Evolutionary conservation across 2,329 filamentous ascomycete genomes (phyloP), one percentile per base, ranked within the genome.

Genomic region (Aureobasidium sp.): DNA sequence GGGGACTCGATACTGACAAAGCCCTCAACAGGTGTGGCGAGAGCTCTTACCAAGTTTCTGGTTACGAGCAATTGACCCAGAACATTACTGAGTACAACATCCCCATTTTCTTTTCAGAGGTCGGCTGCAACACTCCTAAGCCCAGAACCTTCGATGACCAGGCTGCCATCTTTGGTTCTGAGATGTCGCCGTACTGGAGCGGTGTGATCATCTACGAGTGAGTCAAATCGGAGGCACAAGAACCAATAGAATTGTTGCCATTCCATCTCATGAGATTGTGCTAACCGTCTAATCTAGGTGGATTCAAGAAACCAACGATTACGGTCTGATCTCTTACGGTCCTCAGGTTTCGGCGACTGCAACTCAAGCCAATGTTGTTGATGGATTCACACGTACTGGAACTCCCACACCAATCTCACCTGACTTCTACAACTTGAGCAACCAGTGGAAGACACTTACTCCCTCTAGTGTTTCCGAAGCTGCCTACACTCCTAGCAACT

Each of bases 31-130:
- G 76, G 76, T 80, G 78, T 65, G 79, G 78, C 37, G 65, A 73
- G 17, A 74, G 74, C 26, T 72, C 74, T 37, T 92, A 86, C 75
- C 67, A 78, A 29, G 78, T 71, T 20, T 86, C 90, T 2, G 90
- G 89, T 63, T 96, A 96, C 76, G 71, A 78, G 51, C 79, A 79
- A 65, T 83, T 95, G 32, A 82, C 91, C 72, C 74, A 79, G 59
- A 85, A 88, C 66, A 86, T 88, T 6, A 81, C 82, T 41, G 75
- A 84, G 68, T 92, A 91, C 74, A 87, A 86, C 51, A 85, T 95
- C n/a, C 91, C 90, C 24, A 90, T 94, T 69, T 92, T 92, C 80
- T 90, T 96, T 76, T 92, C 89, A 37, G 91, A 96, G 76, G 94
- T 90, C 3, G 91, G 91, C 63, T 96, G 91, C 81, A 92, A 89